Base-by-base conservation (phyloP, 495 filamentous ascomycete species). In the Xanthoparmelia taractica region DNA sequence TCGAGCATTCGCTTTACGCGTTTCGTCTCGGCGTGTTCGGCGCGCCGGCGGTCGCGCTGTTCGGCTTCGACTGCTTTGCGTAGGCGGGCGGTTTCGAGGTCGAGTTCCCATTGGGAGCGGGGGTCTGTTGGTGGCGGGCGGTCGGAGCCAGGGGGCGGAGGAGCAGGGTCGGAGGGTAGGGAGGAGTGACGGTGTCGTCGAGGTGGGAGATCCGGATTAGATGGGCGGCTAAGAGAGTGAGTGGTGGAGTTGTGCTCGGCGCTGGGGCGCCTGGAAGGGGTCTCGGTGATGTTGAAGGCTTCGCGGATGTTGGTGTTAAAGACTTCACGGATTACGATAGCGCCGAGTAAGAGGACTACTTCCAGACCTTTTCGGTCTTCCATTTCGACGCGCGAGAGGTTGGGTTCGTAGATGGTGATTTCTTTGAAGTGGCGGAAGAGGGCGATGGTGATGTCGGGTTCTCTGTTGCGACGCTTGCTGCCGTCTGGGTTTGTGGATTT, bases 331-430 rank as follows among this genome's bases (percentile, higher is more conserved):
- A 97, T 95, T 13, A 92, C 89, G 45, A 88, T 84, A 1, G 91
- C 88, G 33, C 86, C 80, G 7, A 98, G 78, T n/a, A 98, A 70
- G 5, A 97, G 72, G 0, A 93, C 89, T 2, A 97, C 80, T 74
- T 98, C 94, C 8, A 97, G 77, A 4, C 94, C 94, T 73, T 97
- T 98, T 63, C 87, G 84, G 73, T 98, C 94, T 72, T 97, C 93
- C 68, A 97, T 85, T 47, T 97, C 92, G 6, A 97, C 88, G 1
- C 94, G 80, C 54, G 87, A 86, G 34, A 97, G 77, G 70, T 97
- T 97, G 23, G 93, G 88, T 75, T 97, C 88, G 75, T 96, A 96
- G 47, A 98, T 77, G 18, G 93, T 95, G 37, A 97, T 70, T 64
- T 89, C 87, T 37, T 80, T 82, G 37, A 88, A 72, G 1, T 77